Evolutionary conservation across 2,329 filamentous ascomycete genomes (phyloP).

Genomic region (Ophiocordyceps robertsii): DNA sequence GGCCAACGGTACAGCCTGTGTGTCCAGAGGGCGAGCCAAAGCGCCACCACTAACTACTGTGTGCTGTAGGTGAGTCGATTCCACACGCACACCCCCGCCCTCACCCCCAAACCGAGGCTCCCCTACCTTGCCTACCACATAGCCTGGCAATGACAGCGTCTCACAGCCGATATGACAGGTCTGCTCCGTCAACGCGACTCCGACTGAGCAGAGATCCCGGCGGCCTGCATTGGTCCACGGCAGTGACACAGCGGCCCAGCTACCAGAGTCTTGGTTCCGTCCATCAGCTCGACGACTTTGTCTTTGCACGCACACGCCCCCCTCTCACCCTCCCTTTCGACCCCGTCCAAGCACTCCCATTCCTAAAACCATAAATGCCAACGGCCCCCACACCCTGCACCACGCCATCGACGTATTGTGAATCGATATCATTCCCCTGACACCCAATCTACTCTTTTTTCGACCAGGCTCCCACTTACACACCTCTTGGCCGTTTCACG

Average conservation of each 20-base stretch:
- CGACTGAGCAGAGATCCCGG: conserved; percentile 9
- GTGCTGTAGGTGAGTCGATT: background rate
- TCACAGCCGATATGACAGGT: conserved; percentile 20
- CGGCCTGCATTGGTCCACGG: conserved; percentile 5
- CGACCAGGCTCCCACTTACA: background rate
- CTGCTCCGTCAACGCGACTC: conserved; percentile 11
- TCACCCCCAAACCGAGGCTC: background rate
- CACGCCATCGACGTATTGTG: background rate
- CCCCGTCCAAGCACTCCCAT: background rate
- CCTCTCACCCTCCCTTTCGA: background rate
- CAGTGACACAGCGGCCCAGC: conserved; percentile 5
- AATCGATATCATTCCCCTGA: background rate
- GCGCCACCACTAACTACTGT: conserved; percentile 1
- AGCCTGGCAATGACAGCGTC: conserved; percentile 10
- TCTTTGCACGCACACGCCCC: conserved; percentile 2
- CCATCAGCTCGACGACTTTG: conserved; percentile 5
- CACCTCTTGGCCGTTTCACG: background rate
- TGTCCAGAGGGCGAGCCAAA: conserved; percentile 4
- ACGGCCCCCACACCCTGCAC: conserved; percentile 12
- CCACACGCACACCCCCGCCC: background rate
- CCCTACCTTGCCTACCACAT: background rate
- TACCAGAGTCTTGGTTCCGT: conserved; percentile 8
- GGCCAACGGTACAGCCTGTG: background rate
- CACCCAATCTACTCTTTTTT: background rate
- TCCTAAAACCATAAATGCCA: conserved; percentile 20